These are phyloP conservation scores for Beauveria medogensis DNA, from an alignment of 2,329 filamentous ascomycete species.

Conservation along the genomic window DNA sequence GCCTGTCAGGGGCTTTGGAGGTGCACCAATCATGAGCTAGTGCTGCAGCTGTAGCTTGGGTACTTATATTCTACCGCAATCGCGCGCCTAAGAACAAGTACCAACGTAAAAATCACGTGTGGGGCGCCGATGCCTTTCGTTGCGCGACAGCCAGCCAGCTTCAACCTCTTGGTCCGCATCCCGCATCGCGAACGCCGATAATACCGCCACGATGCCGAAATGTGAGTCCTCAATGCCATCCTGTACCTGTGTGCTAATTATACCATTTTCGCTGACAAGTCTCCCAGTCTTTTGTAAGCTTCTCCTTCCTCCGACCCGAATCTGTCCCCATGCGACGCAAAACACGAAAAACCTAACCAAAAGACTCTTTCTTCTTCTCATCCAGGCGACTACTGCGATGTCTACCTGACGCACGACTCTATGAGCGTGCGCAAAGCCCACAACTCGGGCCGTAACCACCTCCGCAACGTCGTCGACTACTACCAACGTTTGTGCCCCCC, in stretches of 20 bases:
- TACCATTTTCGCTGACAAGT: slow-evolving; percentile 27
- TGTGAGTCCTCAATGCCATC: slow-evolving; percentile 49
- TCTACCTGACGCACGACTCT: slow-evolving; percentile 98
- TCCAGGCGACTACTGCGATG: slow-evolving; percentile 90
- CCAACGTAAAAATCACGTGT: slow-evolving; percentile 7
- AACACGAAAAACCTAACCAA: background rate
- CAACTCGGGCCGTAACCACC: slow-evolving; percentile 91
- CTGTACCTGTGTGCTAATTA: background rate
- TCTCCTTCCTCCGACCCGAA: slow-evolving; percentile 4
- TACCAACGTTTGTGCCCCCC: slow-evolving; percentile 66
- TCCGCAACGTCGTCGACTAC: slow-evolving; percentile 96
- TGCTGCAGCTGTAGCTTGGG: background rate
- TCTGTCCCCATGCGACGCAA: background rate
- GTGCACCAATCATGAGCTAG: slow-evolving; percentile 4
- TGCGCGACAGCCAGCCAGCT: slow-evolving; percentile 1
- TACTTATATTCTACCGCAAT: background rate
- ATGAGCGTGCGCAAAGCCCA: slow-evolving; percentile 99
- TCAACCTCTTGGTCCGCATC: background rate
- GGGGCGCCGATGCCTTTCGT: slow-evolving; percentile 2
- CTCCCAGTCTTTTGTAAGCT: slow-evolving; percentile 23
- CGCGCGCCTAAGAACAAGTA: background rate
- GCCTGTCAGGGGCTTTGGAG: slow-evolving; percentile 3
- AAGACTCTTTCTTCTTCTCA: slow-evolving; percentile 7
- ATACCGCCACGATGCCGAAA: slow-evolving; percentile 64
- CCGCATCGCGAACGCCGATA: background rate